Base-by-base conservation (phyloP, 805 yeast species). In the Kregervanrija fluxuum region DNA sequence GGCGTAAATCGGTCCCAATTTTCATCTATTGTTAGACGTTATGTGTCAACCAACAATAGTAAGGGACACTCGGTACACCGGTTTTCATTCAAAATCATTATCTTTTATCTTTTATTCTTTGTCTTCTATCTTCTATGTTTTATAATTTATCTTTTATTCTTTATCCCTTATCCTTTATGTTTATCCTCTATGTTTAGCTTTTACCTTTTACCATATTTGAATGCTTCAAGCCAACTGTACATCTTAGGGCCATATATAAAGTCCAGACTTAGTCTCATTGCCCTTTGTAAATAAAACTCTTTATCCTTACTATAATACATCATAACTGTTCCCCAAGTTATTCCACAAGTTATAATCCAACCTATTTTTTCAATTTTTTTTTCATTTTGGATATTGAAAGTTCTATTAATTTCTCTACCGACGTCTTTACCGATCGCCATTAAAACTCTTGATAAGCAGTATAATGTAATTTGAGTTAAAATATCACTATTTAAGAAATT, bases 281-380 rank as follows among this genome's bases (percentile, higher is more conserved):
- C 74, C 41, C 73, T 71, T 56, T 84, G 91, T 38, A 85, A 67
- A 35, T 53, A 55, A 51, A 73, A 72, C 34, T 72, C 71, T 2
- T 83, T 82, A 51, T 83, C 81, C 47, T 69, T 67, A 45, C 81
- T 73, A 60, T 82, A 84, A 41, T 85, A 67, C 54, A 75, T 71
- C 90, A 85, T 83, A 34, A 83, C 85, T 22, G 74, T 56, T 0
- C 82, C 91, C 95, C 95, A 85, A 8, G 79, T 69, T 8, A 79
- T 48, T 12, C 82, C 77, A 1, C 89, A 81, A 52, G 79, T 75
- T 38, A 74, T 57, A 37, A 75, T 67, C 88, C 89, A 85, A 0
- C 73, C 60, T 3, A 45, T 37, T 14, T 54, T 55, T 40, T 66
- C 64, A 5, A 71, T 53, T 37, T 48, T 48, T 43, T 42, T 30